Evolutionary conservation across 2,329 filamentous ascomycete species (phyloP), one percentile per base, ranked within the genome.

Genomic region (Endoconidiophora laricicola): DNA sequence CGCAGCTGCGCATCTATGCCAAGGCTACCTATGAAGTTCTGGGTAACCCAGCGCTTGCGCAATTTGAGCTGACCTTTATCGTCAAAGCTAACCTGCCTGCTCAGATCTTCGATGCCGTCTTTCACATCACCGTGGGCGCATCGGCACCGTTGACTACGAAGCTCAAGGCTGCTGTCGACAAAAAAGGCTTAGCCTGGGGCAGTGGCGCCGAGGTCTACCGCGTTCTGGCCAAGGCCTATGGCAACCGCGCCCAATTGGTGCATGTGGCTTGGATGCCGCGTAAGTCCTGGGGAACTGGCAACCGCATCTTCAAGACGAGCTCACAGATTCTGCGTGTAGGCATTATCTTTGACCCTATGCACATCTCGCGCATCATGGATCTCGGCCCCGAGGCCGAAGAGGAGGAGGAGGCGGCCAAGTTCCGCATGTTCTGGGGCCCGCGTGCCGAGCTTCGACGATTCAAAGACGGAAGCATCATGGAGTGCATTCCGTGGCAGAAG

Each of bases 371-470:
- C 29, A 73, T 80, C 44, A 83, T 95, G 55, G 91, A 98, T 56
- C 84, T 87, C 61, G 91, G 91, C 0, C 91, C 91, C 4, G 68
- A 81, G 1, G 85, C 86, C 2, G 88, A 96, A 60, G 76, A 91
- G 54, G 87, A 90, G 63, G 79, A 83, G 55, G 85, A 86, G 55
- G 83, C 87, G 22, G 78, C 79, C 7, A 73, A 73, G 29, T 98
- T 95, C 63, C 83, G 86, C 36, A 77, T 81, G 33, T 96, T 98
- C 61, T 98, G 93, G 91, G 91, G 90, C 5, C 82, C 90, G 7
- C 94, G 91, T 62, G 78, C 91, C 1, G 91, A 98, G 63, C 71
- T 98, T 43, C 78, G 91, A 56, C 83, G 91, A 18, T 98, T 98
- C 70, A 93, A 88, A 58, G 87, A 96, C 59, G 91, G 91, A 20